Base-by-base conservation (phyloP, 805 yeast genomes). In the Cyberlindnera maclurae region DNA sequence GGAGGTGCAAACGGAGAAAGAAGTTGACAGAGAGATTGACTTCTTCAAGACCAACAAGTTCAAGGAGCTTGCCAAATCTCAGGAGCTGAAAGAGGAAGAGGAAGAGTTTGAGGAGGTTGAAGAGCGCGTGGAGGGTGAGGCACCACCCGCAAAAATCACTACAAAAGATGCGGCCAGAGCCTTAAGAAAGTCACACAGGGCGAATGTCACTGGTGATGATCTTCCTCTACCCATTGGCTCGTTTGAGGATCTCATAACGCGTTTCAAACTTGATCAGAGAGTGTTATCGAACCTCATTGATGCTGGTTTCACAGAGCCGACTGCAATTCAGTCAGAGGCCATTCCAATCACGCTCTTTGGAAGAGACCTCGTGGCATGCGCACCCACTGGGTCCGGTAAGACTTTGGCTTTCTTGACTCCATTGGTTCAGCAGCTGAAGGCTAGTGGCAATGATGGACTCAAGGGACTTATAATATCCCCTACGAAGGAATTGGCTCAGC, bases 381-480 rank as follows among this genome's bases (percentile, higher is more conserved):
- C 97, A 0, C 97, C 97, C 34, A 93, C 98, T 1, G 98, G 98
- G 51, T 87, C 97, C 4, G 98, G 98, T 68, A 93, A 93, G 58
- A 93, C 98, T 0, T 67, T 93, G 35, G 95, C 97, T 24, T 93
- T 83, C 56, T 64, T 85, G 40, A 75, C 88, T 13, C 98, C 99
- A 4, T 51, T 90, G 50, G 61, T 93, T 15, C 93, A 85, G 32
- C 63, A 64, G 41, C 58, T 73, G 8, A 38, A 41, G 16, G 33
- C 31, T 42, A 50, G 11, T 36, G 29, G 32, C 11, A 36, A 27
- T 3, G 15, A n/a, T 8, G 50, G 50, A 2, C 66, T 85, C 9
- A 69, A 82, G 48, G 94, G 95, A 1, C 63, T 93, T 37, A 75
- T 93, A 8, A 74, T 93, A 10, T 79, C 97, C 0, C 99, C 99